Evolutionary conservation across 257 asterid species (phyloP), one percentile per base, ranked within the genome.

Genomic region (Orobanche coerulescens): DNA sequence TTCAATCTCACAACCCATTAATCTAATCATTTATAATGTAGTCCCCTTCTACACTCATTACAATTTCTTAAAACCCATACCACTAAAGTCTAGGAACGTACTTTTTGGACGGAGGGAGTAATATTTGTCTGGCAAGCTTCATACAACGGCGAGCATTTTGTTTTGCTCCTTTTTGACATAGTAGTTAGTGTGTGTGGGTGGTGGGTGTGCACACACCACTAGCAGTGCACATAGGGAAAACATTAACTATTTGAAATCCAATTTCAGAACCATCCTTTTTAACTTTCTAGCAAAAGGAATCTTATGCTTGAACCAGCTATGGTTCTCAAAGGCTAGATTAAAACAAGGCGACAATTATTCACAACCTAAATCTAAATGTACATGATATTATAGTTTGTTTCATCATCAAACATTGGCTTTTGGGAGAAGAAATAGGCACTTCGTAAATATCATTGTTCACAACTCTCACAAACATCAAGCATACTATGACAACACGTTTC

Each of bases 171-270:
- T 15, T 40, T 40, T 8, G 23, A 11, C 4, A 64, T 24, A 24
- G 61, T 7, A 34, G 25, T 16, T 15, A 4, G 20, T 15, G 31
- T 16, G 33, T 33, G 37, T 28, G 30, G 2, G 33, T 15, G 18
- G 31, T 25, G 33, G 31, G 37, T 28, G 30, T 7, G 33, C 8
- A 14, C 10, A 31, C 37, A 20, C 11, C 12, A 11, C 36, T 36
- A 13, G 28, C 51, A 30, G 2, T n/a, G 10, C 7, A 12, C 11
- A 6, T 34, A n/a, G n/a, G 30, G 39, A 8, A 14, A 46, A 23
- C 28, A 57, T 46, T 33, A 20, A 66, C 4, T 67, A 31, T 58
- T 10, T 33, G 24, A 23, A 51, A 12, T 28, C 44, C 62, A 65
- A 62, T 48, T 62, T 2, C 2, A 16, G 19, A 18, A 7, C 18